Percentiles rank a stretch among this genome's conserved stretches.
Conservation (phyloP, 164 flowering plant genomes). For the Euptelea pleiosperma region DNA sequence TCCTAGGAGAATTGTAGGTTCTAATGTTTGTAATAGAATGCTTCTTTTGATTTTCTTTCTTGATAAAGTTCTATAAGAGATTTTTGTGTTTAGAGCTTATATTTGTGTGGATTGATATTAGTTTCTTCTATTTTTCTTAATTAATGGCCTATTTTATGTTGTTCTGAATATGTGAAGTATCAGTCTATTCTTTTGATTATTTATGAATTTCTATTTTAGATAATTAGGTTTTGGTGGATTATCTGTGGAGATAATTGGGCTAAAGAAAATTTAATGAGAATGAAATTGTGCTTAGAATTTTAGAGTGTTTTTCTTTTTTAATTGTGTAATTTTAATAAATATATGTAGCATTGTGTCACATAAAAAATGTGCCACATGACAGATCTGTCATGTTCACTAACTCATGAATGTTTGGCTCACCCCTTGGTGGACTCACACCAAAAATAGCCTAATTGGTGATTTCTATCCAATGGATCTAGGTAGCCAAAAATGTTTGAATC, state of each 20-base stretch:
- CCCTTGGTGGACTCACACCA: no score
- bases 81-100: not conserved
- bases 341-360: no score
- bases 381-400: no score
- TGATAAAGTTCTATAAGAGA: not conserved
- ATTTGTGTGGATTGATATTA: not conserved
- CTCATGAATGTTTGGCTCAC: no score
- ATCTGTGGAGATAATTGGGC: not conserved
- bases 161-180: not conserved
- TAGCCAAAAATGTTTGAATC: no score
- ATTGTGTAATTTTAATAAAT: no score
- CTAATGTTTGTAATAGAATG: no score
- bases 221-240: not conserved
- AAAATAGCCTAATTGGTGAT: no score
- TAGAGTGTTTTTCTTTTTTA: not conserved
- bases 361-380: no score
- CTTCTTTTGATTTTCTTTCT: not conserved
- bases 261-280: not conserved
- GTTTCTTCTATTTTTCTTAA: not conserved
- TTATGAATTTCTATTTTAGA: not conserved
- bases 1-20: no score
- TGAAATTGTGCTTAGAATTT: not conserved
- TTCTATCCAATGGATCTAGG: no score
- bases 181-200: not conserved
- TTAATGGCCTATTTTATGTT: not conserved